phyloP scores from a whole-genome alignment of 495 filamentous ascomycete genomes.

The Penicillium paradoxum region DNA sequence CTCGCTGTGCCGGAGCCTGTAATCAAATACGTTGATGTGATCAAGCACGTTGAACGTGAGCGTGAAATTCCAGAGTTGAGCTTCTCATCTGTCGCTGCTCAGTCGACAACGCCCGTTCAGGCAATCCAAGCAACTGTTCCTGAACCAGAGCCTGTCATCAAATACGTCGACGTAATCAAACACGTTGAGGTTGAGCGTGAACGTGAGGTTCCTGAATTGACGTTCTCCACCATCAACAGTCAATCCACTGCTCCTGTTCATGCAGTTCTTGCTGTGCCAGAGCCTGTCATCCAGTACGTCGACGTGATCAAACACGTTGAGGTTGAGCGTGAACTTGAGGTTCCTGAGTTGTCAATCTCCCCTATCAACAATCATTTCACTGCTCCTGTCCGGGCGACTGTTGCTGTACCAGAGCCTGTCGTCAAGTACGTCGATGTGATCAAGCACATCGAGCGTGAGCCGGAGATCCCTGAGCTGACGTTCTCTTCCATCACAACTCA shows the following conservation, averaged over 20 bases:
- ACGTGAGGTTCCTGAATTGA: constrained; percentile 8
- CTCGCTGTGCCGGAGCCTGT: constrained; percentile 18
- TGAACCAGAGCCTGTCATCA: constrained; percentile 12
- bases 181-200: constrained; percentile 9
- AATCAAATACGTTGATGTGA: constrained; percentile 6
- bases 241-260: constrained; percentile 10
- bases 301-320: constrained; percentile 6
- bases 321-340: constrained; percentile 1
- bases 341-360: constrained; percentile 25
- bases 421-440: constrained; percentile 8
- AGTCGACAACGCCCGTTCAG: not conserved
- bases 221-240: constrained; percentile 10
- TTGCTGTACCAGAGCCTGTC: constrained; percentile 3
- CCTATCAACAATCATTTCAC: constrained; percentile 19
- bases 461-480: constrained; percentile 17
- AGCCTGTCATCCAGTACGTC: constrained; percentile 6
- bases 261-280: constrained; percentile 8
- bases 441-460: constrained; percentile 6
- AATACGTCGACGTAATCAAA: not conserved
- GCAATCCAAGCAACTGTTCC: constrained; percentile 4
- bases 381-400: constrained; percentile 19
- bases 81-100: constrained; percentile 3
- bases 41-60: constrained; percentile 5
- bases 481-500: constrained; percentile 23
- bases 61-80: not conserved